Evolutionary conservation across 2,329 filamentous ascomycete species (phyloP).

Genomic region (Leptodontidium sp.): DNA sequence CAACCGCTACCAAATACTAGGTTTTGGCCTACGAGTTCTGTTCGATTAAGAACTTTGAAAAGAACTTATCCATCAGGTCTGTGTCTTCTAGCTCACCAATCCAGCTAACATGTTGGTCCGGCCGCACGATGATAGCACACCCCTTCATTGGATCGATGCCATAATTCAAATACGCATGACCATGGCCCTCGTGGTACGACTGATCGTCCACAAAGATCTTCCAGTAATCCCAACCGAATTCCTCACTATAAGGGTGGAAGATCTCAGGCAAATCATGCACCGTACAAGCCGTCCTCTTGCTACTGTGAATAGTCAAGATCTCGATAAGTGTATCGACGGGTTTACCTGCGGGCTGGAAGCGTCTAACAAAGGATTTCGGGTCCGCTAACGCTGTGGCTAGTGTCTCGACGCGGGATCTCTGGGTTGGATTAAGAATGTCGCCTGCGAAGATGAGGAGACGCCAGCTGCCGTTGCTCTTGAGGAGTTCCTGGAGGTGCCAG

Average conservation of each 20-base stretch:
- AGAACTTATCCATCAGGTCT: constrained; percentile 26
- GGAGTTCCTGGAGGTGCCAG: constrained; percentile 64
- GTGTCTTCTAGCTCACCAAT: constrained; percentile 48
- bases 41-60: constrained; percentile 29
- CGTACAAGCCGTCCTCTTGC: constrained; percentile 54
- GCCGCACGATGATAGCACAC: constrained; percentile 41
- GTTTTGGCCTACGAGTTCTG: background rate
- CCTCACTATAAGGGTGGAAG: constrained; percentile 55
- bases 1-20: too few relatives aligned
- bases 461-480: constrained; percentile 64
- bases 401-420: constrained; percentile 54
- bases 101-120: constrained; percentile 47
- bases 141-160: constrained; percentile 41
- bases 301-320: constrained; percentile 66
- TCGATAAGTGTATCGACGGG: constrained; percentile 62
- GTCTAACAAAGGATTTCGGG: constrained; percentile 52
- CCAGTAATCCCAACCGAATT: constrained; percentile 62
- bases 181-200: constrained; percentile 60
- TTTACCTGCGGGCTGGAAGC: constrained; percentile 49
- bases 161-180: constrained; percentile 46
- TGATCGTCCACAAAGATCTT: constrained; percentile 63
- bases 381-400: constrained; percentile 56
- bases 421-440: constrained; percentile 54
- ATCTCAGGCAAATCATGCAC: constrained; percentile 48
- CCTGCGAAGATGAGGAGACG: constrained; percentile 69